Evolutionary conservation across 306 rosid genomes (phyloP).

Genomic region (Castanospermum australe): DNA sequence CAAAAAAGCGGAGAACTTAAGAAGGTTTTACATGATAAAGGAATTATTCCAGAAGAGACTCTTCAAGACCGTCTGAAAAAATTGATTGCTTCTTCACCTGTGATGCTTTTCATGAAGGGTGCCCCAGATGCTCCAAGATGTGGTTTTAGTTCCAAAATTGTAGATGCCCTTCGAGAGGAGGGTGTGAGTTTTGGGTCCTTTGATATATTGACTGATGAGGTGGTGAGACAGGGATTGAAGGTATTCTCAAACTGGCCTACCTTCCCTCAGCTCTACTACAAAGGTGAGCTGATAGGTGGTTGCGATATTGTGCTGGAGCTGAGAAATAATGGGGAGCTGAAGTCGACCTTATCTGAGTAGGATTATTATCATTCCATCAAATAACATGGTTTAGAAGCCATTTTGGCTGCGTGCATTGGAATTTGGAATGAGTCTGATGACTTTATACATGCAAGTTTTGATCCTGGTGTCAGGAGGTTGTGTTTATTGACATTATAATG

Average conservation of each 20-base stretch:
- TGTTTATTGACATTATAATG: slow-evolving; percentile 30
- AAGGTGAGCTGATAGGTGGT: slow-evolving; percentile 88
- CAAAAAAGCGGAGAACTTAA: slow-evolving; percentile 88
- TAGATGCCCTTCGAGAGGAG: slow-evolving; percentile 64
- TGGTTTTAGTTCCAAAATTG: slow-evolving; percentile 92
- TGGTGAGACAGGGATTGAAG: slow-evolving; percentile 90
- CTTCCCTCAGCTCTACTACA: slow-evolving; percentile 88
- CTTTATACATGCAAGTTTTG: slow-evolving; percentile 22
- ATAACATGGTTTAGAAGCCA: slow-evolving; percentile 31
- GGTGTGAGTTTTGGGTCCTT: slow-evolving; percentile 75
- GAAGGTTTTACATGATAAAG: slow-evolving; percentile 66
- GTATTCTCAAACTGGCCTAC: slow-evolving; percentile 93
- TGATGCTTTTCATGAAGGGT: slow-evolving; percentile 95
- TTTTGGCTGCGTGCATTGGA: slow-evolving; percentile 20
- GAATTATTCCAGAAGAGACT: slow-evolving; percentile 46
- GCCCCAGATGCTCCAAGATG: slow-evolving; percentile 83
- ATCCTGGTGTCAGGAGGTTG: slow-evolving; percentile 34
- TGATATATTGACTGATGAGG: slow-evolving; percentile 74
- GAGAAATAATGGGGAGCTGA: slow-evolving; percentile 67
- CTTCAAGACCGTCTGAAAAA: slow-evolving; percentile 74
- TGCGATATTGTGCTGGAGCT: slow-evolving; percentile 85
- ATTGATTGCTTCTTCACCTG: slow-evolving; percentile 64
- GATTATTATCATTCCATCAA: slow-evolving; percentile 5
- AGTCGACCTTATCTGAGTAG: slow-evolving; percentile 71
- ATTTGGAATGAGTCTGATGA: slow-evolving; percentile 26